These are phyloP conservation scores for Lupinus albus DNA, from an alignment of 306 rosid species.

Conservation along the genomic window DNA sequence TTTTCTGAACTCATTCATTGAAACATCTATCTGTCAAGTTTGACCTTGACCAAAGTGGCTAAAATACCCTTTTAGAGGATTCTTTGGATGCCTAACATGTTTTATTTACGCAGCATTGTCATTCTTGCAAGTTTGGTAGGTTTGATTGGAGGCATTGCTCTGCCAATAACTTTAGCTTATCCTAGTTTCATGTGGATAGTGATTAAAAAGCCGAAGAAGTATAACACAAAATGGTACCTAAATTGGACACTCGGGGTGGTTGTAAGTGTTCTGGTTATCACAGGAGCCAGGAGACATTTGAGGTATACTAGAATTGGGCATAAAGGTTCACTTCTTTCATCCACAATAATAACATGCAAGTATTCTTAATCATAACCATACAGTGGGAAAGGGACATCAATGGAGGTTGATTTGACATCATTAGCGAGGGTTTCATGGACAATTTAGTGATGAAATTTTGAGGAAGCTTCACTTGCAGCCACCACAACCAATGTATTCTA, in stretches of 20 bases:
- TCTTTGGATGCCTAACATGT: conserved; percentile 69
- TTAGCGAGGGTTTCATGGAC: too few species aligned
- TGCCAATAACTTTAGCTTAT: conserved; percentile 71
- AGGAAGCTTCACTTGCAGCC: conserved; percentile 17
- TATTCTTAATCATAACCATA: too few species aligned
- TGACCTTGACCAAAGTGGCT: too few species aligned
- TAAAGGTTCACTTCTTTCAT: conserved; percentile 65
- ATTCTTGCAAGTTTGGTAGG: conserved; percentile 76
- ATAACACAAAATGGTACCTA: conserved; percentile 49
- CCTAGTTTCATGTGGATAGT: conserved; percentile 81
- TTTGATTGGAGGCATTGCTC: conserved; percentile 68
- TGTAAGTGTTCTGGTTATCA: conserved; percentile 57
- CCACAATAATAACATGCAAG: too few species aligned
- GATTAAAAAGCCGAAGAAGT: conserved; percentile 57
- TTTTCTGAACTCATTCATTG: too few species aligned
- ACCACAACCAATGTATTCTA: neutral
- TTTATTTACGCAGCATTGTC: conserved; percentile 69
- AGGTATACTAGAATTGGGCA: conserved; percentile 54
- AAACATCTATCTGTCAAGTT: too few species aligned
- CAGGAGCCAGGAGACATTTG: conserved; percentile 77
- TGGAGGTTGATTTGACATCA: too few species aligned
- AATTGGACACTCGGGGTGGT: conserved; percentile 59
- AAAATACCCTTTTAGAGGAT: conserved; percentile 51
- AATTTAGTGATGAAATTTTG: neutral
- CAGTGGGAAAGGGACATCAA: too few species aligned